Evolutionary conservation across 2,329 filamentous ascomycete genomes (phyloP).

Genomic region (Colletotrichum sansevieriae): DNA sequence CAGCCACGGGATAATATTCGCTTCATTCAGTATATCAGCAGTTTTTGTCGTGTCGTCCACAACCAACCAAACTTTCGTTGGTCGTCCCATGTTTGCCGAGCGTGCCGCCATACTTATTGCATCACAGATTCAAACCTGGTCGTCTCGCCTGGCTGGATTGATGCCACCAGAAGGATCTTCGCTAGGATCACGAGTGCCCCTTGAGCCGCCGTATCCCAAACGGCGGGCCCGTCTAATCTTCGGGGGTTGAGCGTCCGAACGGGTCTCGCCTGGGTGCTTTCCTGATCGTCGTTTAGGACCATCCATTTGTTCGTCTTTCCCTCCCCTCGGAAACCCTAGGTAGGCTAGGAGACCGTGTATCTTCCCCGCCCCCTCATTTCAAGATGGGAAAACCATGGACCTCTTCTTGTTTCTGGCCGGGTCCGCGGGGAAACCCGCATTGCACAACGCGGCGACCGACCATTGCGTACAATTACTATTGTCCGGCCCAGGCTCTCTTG

Average conservation of each 20-base stretch:
- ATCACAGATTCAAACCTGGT: no score
- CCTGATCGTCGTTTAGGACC: constrained; percentile 19
- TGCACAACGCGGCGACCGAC: no score
- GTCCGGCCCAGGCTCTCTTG: no score
- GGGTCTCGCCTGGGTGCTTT: constrained; percentile 14
- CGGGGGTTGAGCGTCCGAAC: constrained; percentile 21
- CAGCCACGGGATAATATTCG: background rate
- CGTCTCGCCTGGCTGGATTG: background rate
- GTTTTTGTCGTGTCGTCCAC: background rate
- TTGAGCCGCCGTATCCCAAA: constrained; percentile 7
- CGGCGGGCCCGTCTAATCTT: background rate
- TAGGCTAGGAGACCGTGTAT: background rate
- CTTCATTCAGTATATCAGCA: background rate
- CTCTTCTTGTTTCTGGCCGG: no score
- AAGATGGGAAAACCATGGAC: no score
- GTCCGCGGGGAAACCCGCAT: no score
- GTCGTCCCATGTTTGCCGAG: background rate
- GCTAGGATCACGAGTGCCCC: constrained; percentile 12
- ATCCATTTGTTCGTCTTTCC: background rate
- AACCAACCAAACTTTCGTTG: background rate
- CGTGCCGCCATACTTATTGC: no score
- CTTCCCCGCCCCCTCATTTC: no score
- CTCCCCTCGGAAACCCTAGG: background rate
- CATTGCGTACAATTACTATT: no score
- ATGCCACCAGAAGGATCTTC: constrained; percentile 3